Evolutionary conservation across 73 alveolate genomes (phyloP).

Genomic region (Urostyla sp.): DNA sequence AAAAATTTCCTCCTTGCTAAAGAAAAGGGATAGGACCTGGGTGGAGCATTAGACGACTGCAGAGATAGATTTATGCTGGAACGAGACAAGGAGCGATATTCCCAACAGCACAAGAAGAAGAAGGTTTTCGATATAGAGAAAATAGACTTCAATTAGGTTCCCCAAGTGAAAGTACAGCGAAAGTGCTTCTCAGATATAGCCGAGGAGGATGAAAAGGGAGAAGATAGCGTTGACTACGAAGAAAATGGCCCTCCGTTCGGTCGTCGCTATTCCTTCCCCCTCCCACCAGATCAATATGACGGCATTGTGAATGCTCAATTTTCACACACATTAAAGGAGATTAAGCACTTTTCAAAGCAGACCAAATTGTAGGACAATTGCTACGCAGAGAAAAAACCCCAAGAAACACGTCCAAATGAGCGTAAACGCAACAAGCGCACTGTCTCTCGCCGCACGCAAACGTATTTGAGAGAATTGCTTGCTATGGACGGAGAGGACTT

Average conservation of each 20-base stretch:
- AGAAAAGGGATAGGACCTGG: slow-evolving; percentile 42
- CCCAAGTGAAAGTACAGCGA: background rate
- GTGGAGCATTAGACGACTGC: slow-evolving; percentile 30
- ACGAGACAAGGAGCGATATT: slow-evolving; percentile 30
- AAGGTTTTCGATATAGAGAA: slow-evolving; percentile 26
- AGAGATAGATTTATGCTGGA: slow-evolving; percentile 37
- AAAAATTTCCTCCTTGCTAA: slow-evolving; percentile 13
- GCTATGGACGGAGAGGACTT: slow-evolving; percentile 41
- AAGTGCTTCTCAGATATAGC: background rate
- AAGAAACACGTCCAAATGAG: slow-evolving; percentile 32
- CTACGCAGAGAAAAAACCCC: slow-evolving; percentile 65
- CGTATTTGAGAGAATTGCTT: slow-evolving; percentile 46
- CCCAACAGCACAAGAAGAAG: slow-evolving; percentile 28
- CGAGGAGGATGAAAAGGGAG: slow-evolving; percentile 21
- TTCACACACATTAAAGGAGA: background rate
- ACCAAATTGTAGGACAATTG: slow-evolving; percentile 40
- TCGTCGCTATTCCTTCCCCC: slow-evolving; percentile 49
- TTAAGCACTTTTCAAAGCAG: slow-evolving; percentile 2
- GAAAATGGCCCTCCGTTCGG: too few relatives aligned
- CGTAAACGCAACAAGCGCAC: slow-evolving; percentile 14
- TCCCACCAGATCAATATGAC: background rate
- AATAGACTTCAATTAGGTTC: slow-evolving; percentile 15
- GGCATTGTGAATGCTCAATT: slow-evolving; percentile 30
- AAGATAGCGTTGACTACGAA: too few relatives aligned
- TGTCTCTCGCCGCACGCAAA: slow-evolving; percentile 45